Percentiles rank a stretch among this genome's conserved stretches.
Evolutionary conservation across 495 filamentous ascomycete species (phyloP).

Genomic region (Melanomma pulvis-pyrius): DNA sequence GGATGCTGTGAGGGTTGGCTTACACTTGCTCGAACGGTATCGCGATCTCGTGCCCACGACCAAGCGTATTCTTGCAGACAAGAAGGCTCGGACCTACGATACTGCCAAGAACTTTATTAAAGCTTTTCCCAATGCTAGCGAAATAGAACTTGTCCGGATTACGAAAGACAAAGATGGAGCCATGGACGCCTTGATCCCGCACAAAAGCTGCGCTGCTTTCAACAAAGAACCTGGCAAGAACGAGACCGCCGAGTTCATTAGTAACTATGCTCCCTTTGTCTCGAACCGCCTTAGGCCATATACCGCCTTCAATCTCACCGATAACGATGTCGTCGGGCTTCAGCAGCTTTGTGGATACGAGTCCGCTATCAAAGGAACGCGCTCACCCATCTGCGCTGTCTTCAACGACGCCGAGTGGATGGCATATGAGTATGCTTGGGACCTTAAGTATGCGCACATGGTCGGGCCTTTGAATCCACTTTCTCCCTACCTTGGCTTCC

Average conservation of each 20-base stretch:
- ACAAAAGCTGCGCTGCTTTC: conserved; percentile 9
- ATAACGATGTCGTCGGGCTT: conserved; percentile 4
- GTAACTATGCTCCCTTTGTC: not conserved
- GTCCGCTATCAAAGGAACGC: conserved; percentile 4
- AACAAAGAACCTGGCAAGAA: conserved; percentile 13
- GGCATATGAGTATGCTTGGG: conserved; percentile 14
- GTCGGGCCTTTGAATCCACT: conserved; percentile 12
- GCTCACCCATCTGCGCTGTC: conserved; percentile 5
- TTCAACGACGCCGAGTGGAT: conserved; percentile 13
- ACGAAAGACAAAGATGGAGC: conserved; percentile 2
- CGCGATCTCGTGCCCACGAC: not conserved
- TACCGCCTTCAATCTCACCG: no score
- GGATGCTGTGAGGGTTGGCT: conserved; percentile 3
- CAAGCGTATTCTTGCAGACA: conserved; percentile 9
- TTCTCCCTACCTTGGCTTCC: conserved; percentile 15
- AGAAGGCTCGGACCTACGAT: conserved; percentile 14
- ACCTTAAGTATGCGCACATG: conserved; percentile 16
- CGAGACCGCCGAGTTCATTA: conserved; percentile 2
- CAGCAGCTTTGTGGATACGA: conserved; percentile 14
- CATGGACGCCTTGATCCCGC: conserved; percentile 11
- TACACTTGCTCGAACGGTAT: conserved; percentile 3
- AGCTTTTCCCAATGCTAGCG: not conserved
- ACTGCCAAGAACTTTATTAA: conserved; percentile 2
- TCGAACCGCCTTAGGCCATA: not conserved
- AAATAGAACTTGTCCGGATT: conserved; percentile 7